These are phyloP conservation scores for Chenopodium suecicum DNA, from an alignment of 148 eudicot species.

Conservation along the genomic window DNA sequence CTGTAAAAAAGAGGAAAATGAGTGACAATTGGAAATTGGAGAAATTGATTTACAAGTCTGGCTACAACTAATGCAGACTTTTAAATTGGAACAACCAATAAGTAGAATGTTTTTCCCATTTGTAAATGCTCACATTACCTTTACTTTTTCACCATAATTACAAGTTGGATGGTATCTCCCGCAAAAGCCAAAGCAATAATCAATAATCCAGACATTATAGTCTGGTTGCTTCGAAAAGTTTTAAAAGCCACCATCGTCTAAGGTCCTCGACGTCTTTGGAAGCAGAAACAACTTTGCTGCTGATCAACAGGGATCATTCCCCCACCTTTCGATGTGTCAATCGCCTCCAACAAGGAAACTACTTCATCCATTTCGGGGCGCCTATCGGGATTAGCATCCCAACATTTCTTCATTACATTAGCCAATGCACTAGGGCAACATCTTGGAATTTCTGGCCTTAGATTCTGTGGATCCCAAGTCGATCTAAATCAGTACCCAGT, in stretches of 20 bases:
- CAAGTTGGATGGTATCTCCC: slow-evolving; percentile 24
- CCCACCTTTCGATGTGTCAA: slow-evolving; percentile 92
- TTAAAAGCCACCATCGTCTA: slow-evolving; percentile 25
- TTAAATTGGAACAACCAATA: slow-evolving; percentile 21
- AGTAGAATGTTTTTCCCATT: slow-evolving; percentile 17
- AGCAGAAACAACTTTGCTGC: slow-evolving; percentile 80
- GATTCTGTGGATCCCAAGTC: slow-evolving; percentile 47
- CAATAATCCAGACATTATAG: not conserved
- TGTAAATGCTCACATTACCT: slow-evolving; percentile 10
- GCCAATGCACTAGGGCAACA: slow-evolving; percentile 94
- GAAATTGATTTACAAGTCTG: slow-evolving; percentile 29
- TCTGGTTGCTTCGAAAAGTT: not conserved
- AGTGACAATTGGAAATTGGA: slow-evolving; percentile 11
- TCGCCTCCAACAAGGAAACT: slow-evolving; percentile 79
- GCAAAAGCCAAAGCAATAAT: slow-evolving; percentile 12
- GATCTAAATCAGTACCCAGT: slow-evolving; percentile 1
- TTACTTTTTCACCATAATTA: slow-evolving; percentile 30
- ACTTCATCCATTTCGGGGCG: slow-evolving; percentile 98
- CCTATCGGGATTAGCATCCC: slow-evolving; percentile 97
- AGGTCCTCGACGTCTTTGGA: slow-evolving; percentile 83
- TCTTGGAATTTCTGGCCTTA: slow-evolving; percentile 95
- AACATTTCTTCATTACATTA: slow-evolving; percentile 91
- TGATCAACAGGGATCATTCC: slow-evolving; percentile 96
- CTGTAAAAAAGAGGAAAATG: not conserved
- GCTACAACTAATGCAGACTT: slow-evolving; percentile 11